Evolutionary conservation across 257 asterid genomes (phyloP), one percentile per base, ranked within the genome.

Genomic region (Primulina huaijiensis): DNA sequence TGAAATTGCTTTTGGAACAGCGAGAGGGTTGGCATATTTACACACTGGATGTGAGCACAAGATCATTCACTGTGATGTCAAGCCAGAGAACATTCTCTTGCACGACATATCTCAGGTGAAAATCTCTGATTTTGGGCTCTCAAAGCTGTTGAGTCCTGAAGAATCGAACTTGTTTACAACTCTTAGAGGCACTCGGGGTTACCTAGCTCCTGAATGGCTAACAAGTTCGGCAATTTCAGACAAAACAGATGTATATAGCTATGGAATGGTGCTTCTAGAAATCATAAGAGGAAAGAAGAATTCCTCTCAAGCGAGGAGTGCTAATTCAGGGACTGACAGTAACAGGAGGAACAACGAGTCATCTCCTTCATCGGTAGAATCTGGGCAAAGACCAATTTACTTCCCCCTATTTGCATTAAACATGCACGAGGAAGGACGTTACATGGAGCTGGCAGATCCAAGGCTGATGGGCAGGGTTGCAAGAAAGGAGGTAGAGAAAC

Each of bases 51-150:
- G 96, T 65, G 95, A 86, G 25, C 82, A 81, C 37, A 92, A 85
- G 88, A 89, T 92, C 75, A 85, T 92, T 40, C 98, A 92, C 68
- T 92, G 98, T 11, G 98, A 92, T 16, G 80, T 92, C 53, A 92
- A 92, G 72, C 98, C 96, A 0, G 95, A 87, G 79, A 89, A 92
- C 69, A 92, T 92, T 61, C 95, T 92, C 71, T 81, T 92, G 25
- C 87, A 91, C 64, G 83, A 92, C 60, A 68, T 75, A 2, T 83
- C 85, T 60, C 94, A 82, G 2, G 94, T 84, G 30, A 89, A 89
- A 62, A 78, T 92, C 25, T 92, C 98, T 17, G 96, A 92, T 86
- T 92, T 92, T 5, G 98, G 98, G 72, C 90, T 92, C 30, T 89
- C 97, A 1, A 92, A 89, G 79, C 87, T 92, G 34, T 86, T 92